Percentiles rank a stretch among this genome's conserved stretches.
Evolutionary conservation across 352 stramenopile species (phyloP).

Genomic region (Halophytophthora batemanensis): DNA sequence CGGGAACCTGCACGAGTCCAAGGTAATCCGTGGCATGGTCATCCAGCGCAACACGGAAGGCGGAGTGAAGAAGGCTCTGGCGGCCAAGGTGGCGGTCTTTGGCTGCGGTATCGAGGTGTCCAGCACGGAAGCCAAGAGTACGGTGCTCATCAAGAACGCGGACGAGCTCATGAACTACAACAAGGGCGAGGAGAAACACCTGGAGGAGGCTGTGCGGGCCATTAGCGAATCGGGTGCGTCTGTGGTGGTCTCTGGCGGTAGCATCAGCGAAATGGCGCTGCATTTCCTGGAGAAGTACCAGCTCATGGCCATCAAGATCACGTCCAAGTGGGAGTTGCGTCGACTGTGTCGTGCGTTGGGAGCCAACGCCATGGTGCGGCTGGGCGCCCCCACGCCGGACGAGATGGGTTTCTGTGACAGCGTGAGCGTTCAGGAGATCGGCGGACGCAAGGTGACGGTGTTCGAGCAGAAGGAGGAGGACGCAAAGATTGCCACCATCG

Average conservation of each 20-base stretch:
- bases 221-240: slow-evolving; percentile 96
- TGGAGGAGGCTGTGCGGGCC: slow-evolving; percentile 97
- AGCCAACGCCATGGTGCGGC: slow-evolving; percentile 95
- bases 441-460: slow-evolving; percentile 95
- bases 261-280: slow-evolving; percentile 98
- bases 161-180: slow-evolving; percentile 99
- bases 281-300: slow-evolving; percentile 99
- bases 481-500: slow-evolving; percentile 96
- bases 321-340: slow-evolving; percentile 98
- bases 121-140: slow-evolving; percentile 98
- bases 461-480: slow-evolving; percentile 94
- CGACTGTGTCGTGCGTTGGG: slow-evolving; percentile 96
- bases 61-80: slow-evolving; percentile 85
- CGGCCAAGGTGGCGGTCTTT: slow-evolving; percentile 97
- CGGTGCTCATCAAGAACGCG: slow-evolving; percentile 98
- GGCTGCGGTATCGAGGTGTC: slow-evolving; percentile 96
- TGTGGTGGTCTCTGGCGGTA: slow-evolving; percentile 96
- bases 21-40: slow-evolving; percentile 98
- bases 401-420: slow-evolving; percentile 97
- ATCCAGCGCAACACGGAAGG: slow-evolving; percentile 93
- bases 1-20: slow-evolving; percentile 93
- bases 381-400: slow-evolving; percentile 96
- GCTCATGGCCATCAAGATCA: slow-evolving; percentile 96
- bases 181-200: slow-evolving; percentile 97
- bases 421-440: slow-evolving; percentile 94